A percentile compares a stretch with the other conserved stretches of the same genome.
phyloP scores from a whole-genome alignment of 768 basidiomycete species.

The Amyloporia xantha region DNA sequence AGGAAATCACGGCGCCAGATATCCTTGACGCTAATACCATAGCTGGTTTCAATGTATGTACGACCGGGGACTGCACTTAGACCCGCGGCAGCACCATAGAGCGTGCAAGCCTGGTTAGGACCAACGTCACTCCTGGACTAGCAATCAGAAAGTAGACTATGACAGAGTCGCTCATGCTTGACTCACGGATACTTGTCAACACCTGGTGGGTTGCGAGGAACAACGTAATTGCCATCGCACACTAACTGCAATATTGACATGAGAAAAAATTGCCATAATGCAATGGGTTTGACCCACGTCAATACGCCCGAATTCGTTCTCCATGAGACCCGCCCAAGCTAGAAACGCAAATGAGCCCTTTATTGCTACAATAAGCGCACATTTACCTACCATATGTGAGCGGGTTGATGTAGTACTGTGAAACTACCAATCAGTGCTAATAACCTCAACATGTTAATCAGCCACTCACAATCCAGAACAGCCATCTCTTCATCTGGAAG shows the following conservation, averaged over 20 bases:
- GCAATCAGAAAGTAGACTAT: too few relatives aligned
- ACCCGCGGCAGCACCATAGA: constrained; percentile 60
- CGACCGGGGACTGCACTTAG: constrained; percentile 48
- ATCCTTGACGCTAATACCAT: constrained; percentile 40
- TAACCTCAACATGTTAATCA: too few relatives aligned
- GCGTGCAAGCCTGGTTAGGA: constrained; percentile 71
- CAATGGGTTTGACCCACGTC: too few relatives aligned
- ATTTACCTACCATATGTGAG: constrained; percentile 53
- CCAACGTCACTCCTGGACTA: constrained; percentile 45
- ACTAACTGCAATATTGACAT: too few relatives aligned
- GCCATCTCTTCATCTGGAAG: constrained; percentile 68
- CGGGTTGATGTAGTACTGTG: constrained; percentile 78
- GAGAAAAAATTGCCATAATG: too few relatives aligned
- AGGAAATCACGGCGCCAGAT: constrained; percentile 66
- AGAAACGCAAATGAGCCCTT: too few relatives aligned
- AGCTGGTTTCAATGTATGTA: constrained; percentile 55
- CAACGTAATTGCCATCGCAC: constrained; percentile 59
- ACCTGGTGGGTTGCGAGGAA: constrained; percentile 57
- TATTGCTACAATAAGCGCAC: too few relatives aligned
- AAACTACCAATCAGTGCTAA: constrained; percentile 7
- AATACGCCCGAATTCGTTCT: constrained; percentile 79
- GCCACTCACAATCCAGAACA: constrained; percentile 79
- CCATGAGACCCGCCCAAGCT: constrained; percentile 75
- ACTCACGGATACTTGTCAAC: constrained; percentile 57
- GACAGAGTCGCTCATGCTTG: too few relatives aligned